These are phyloP conservation scores for Tilletia walkeri DNA, from an alignment of 1,284 basidiomycete genomes.

Conservation along the genomic window DNA sequence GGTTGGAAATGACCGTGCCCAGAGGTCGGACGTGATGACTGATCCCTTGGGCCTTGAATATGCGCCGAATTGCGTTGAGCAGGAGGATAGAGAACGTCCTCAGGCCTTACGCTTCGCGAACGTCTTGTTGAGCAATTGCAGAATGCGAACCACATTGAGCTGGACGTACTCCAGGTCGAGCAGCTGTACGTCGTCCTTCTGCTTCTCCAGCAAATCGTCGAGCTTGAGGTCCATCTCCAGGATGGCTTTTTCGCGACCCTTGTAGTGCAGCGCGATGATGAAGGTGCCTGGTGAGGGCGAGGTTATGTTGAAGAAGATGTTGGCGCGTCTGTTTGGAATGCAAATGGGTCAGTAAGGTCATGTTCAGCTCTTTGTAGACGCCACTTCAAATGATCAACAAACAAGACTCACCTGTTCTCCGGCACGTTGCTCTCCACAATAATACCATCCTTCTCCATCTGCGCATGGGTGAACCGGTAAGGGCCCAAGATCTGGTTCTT, in stretches of 20 bases:
- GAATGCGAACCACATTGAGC: constrained; percentile 89
- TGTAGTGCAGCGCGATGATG: constrained; percentile 97
- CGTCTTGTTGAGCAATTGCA: constrained; percentile 65
- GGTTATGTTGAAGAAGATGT: constrained; percentile 98
- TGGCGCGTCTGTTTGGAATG: constrained; percentile 70
- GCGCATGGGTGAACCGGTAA: constrained; percentile 93
- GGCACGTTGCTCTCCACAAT: constrained; percentile 98
- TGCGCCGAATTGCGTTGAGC: no score
- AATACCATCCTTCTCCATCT: constrained; percentile 98
- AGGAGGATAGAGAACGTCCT: not conserved
- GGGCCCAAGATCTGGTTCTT: constrained; percentile 87
- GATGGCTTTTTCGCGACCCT: constrained; percentile 97
- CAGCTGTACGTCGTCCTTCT: constrained; percentile 95
- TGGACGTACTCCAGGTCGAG: constrained; percentile 97
- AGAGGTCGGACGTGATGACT: no score
- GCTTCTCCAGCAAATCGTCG: constrained; percentile 94
- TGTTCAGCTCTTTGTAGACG: no score
- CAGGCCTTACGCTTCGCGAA: constrained; percentile 36
- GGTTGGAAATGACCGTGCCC: no score
- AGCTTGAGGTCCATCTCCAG: constrained; percentile 99
- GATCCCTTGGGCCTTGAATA: no score
- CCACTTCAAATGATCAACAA: not conserved
- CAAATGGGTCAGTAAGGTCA: not conserved
- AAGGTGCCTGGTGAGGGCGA: constrained; percentile 97
- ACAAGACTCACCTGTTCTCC: constrained; percentile 74